Percentiles rank a stretch among this genome's conserved stretches.
Conservation (phyloP, 2,329 filamentous ascomycete genomes). For the Xylariales sp. region DNA sequence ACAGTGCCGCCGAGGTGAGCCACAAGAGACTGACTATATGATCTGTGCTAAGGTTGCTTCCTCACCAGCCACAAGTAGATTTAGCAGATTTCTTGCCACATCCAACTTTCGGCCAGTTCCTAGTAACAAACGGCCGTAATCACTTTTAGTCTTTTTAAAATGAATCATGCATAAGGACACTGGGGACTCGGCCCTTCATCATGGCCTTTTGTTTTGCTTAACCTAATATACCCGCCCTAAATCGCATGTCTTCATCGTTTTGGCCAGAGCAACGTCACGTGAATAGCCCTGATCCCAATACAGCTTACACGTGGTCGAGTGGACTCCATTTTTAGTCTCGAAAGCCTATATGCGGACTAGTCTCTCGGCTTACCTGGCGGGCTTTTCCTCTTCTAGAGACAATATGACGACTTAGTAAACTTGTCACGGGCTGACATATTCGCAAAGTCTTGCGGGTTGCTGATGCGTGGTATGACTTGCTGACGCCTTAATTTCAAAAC, state of each 20-base stretch:
- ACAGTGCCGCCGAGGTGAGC: too few species aligned
- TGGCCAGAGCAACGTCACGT: background rate
- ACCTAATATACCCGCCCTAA: too few species aligned
- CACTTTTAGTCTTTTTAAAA: background rate
- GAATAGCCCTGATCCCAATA: background rate
- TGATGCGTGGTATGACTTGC: constrained; percentile 16
- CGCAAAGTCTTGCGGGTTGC: constrained; percentile 26
- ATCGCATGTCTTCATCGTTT: background rate
- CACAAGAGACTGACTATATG: too few species aligned
- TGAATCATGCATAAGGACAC: background rate
- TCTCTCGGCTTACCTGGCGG: background rate
- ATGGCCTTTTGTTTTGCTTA: background rate
- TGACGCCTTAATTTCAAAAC: constrained; percentile 10
- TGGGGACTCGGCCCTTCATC: background rate
- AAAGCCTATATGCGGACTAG: background rate
- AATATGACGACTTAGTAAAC: constrained; percentile 2
- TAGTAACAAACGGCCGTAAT: too few species aligned
- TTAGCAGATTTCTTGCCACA: background rate
- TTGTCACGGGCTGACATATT: constrained; percentile 15
- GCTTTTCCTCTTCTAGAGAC: background rate
- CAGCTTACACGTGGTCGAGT: background rate
- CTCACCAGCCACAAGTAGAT: background rate
- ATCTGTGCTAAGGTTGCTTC: background rate
- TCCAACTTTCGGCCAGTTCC: too few species aligned
- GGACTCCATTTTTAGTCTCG: background rate